Evolutionary conservation across 176 grass and related monocot species (phyloP).

Genomic region (barley (Hordeum vulgare)): DNA sequence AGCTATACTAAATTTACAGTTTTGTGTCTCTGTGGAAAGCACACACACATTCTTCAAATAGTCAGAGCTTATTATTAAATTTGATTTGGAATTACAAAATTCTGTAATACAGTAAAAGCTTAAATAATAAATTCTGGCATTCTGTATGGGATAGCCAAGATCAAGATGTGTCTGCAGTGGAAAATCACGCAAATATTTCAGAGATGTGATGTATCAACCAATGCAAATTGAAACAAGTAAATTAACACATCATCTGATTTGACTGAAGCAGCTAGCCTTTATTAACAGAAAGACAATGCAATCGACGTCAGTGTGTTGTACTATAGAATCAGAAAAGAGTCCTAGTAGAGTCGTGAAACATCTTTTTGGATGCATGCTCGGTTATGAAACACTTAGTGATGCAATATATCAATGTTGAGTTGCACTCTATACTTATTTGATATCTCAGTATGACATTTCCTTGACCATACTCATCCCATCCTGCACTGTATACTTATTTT

Average conservation of each 20-base stretch:
- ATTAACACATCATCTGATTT: background rate
- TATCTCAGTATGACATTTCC: background rate
- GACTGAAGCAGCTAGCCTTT: background rate
- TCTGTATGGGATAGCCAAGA: background rate
- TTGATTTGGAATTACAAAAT: background rate
- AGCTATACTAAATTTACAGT: background rate
- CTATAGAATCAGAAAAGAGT: background rate
- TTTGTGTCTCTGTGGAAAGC: background rate
- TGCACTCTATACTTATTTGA: background rate
- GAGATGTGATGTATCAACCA: background rate
- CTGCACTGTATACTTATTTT: background rate
- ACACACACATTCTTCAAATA: background rate
- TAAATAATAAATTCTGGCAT: background rate
- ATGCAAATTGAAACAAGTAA: background rate
- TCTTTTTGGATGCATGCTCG: background rate
- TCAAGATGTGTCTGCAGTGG: background rate
- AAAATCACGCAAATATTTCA: background rate
- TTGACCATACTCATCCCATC: background rate
- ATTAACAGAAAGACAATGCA: background rate
- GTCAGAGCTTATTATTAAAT: background rate
- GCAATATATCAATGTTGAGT: background rate
- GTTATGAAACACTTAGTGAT: background rate
- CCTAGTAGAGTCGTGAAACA: background rate
- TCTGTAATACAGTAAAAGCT: background rate
- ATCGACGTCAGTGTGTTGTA: background rate